Evolutionary conservation across 2,329 filamentous ascomycete genomes (phyloP).

Genomic region (Didymella sp.): DNA sequence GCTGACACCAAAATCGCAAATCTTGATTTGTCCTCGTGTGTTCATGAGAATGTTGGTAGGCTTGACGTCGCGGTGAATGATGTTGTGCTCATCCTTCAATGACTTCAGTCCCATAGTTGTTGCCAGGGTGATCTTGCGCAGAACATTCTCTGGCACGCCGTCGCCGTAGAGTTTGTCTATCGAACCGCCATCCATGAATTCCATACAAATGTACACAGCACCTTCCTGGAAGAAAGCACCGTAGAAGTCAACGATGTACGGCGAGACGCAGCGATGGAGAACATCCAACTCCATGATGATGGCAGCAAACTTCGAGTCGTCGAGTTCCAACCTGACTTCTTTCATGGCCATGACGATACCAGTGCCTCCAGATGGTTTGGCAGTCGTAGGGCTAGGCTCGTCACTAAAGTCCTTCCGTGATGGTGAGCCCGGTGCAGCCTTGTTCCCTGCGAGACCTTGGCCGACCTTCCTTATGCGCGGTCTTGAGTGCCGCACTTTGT

Average conservation of each 20-base stretch:
- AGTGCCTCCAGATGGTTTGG: conserved; percentile 59
- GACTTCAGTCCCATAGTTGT: conserved; percentile 91
- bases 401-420: conserved; percentile 41
- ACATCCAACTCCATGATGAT: conserved; percentile 99
- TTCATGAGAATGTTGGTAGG: conserved; percentile 98
- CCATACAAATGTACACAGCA: conserved; percentile 98
- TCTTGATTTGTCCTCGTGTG: conserved; percentile 89
- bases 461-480: conserved; percentile 67
- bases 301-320: conserved; percentile 94
- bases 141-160: conserved; percentile 85
- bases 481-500: conserved; percentile 89
- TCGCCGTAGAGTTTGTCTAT: conserved; percentile 95
- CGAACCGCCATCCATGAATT: conserved; percentile 98
- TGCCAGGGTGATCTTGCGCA: conserved; percentile 88
- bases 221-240: conserved; percentile 99
- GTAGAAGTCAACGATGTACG: conserved; percentile 98
- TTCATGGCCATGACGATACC: conserved; percentile 99
- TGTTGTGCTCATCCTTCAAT: conserved; percentile 97
- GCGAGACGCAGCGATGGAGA: conserved; percentile 90
- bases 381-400: conserved; percentile 46
- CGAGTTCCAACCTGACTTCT: conserved; percentile 92
- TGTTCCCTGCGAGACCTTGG: conserved; percentile 66
- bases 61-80: conserved; percentile 98
- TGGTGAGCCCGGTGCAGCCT: conserved; percentile 50
- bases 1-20: conserved; percentile 97